A percentile compares a stretch with the other conserved stretches of the same genome.
These are phyloP conservation scores for Blepharisma undulans DNA, from an alignment of 169 alveolate species.

Conservation along the genomic window DNA sequence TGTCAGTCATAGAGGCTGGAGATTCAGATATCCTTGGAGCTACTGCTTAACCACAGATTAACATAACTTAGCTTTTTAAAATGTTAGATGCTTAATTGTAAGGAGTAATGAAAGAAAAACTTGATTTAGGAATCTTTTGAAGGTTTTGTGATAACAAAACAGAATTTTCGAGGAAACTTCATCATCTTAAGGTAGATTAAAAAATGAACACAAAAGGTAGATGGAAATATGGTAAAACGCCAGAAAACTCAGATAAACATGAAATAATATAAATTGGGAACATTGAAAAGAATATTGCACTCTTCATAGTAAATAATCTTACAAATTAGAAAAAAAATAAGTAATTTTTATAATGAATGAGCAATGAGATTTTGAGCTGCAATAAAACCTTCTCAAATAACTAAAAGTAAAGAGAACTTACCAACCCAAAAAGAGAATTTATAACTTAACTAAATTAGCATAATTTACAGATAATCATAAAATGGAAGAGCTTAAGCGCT, in stretches of 20 bases:
- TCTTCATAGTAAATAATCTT: background rate
- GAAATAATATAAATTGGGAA: background rate
- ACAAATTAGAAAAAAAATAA: background rate
- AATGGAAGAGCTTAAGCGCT: constrained; percentile 24
- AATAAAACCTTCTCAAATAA: background rate
- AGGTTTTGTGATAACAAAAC: background rate
- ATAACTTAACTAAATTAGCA: background rate
- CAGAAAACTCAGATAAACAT: background rate
- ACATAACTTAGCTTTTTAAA: background rate
- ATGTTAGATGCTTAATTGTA: background rate
- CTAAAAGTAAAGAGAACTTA: background rate
- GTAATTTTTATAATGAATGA: background rate
- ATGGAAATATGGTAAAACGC: background rate
- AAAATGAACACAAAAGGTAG: background rate
- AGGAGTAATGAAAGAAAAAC: background rate
- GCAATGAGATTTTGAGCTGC: too few relatives aligned
- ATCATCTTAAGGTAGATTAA: background rate
- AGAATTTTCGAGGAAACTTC: background rate
- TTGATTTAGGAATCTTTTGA: background rate
- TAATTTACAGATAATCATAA: background rate
- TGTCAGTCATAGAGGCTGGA: constrained; percentile 82
- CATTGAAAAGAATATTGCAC: background rate
- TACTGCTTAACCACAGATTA: constrained; percentile 5
- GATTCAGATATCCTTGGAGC: constrained; percentile 81
- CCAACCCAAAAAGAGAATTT: background rate